A percentile compares a stretch with the other conserved stretches of the same genome.
Conservation (phyloP, 768 basidiomycete genomes). For the Tubosaeta sp. region DNA sequence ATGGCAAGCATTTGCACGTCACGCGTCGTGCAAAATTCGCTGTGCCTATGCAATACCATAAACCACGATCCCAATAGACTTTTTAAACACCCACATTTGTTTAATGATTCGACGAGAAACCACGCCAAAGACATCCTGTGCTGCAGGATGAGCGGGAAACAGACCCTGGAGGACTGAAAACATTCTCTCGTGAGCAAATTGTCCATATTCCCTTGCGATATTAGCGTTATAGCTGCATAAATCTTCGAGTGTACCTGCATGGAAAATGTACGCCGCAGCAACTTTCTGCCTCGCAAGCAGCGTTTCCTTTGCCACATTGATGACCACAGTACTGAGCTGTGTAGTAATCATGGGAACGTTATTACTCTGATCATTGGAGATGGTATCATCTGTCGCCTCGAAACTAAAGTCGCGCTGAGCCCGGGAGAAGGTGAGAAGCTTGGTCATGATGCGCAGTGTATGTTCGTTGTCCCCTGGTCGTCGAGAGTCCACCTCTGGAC, state of each 20-base stretch:
- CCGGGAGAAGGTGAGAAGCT: constrained; percentile 58
- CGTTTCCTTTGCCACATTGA: constrained; percentile 49
- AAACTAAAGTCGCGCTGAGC: constrained; percentile 37
- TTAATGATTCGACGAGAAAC: constrained; percentile 37
- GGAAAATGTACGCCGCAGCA: constrained; percentile 60
- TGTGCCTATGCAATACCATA: constrained; percentile 33
- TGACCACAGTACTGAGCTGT: constrained; percentile 55
- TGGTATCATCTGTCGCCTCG: constrained; percentile 34
- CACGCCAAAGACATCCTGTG: constrained; percentile 25
- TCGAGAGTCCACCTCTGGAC: constrained; percentile 37
- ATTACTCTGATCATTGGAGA: constrained; percentile 12
- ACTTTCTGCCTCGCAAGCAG: constrained; percentile 48
- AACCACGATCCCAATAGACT: neutral
- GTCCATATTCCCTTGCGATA: constrained; percentile 53
- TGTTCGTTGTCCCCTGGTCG: constrained; percentile 50
- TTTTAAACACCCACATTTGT: constrained; percentile 42
- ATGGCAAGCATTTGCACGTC: constrained; percentile 84
- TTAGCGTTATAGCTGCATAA: constrained; percentile 59
- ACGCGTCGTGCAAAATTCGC: constrained; percentile 42
- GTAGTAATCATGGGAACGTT: constrained; percentile 29
- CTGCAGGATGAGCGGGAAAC: constrained; percentile 30
- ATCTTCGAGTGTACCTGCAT: constrained; percentile 36
- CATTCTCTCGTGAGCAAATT: constrained; percentile 67
- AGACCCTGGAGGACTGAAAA: constrained; percentile 55
- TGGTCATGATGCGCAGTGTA: constrained; percentile 75